Evolutionary conservation across 768 basidiomycete genomes (phyloP), one percentile per base, ranked within the genome.

Genomic region (Mycena polygramma): DNA sequence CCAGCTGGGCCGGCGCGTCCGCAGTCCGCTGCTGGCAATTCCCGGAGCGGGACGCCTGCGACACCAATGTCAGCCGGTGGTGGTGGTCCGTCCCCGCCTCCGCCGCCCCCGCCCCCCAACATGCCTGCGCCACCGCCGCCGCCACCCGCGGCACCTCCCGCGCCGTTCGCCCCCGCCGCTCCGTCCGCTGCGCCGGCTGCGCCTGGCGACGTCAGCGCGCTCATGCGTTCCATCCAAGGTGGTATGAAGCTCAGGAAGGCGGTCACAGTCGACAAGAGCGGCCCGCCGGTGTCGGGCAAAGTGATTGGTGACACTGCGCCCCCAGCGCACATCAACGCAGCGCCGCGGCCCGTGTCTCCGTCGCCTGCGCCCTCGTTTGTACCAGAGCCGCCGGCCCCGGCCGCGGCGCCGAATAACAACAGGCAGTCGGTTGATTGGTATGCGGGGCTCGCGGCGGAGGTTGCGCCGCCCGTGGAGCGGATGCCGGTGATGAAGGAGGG

Each of bases 381-480:
- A 11, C 68, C 70, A 10, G 59, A 52, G 37, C 57, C 73, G 45
- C 70, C 75, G 66, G 69, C 78, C 7, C 80, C 80, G 79, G 62
- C 68, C 4, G 88, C 92, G 75, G 84, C 91, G 69, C 30, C 30
- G 30, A 30, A 30, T 30, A 86, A 81, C 63, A 89, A 92, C 75
- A 84, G 91, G 68, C 92, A 96, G 79, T 92, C 91, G 9, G 92
- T 97, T 5, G 96, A 95, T 75, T 99, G 97, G 97, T 96, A 94
- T 77, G 88, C 91, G 59, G 92, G 92, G 39, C 85, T 97, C 15
- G 96, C 97, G 15, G 93, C 92, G 46, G 91, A 97, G 81, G 82
- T 77, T 36, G 67, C 71, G 49, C 75, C 73, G 24, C 76, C 76
- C 53, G 75, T 82, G 37, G 82, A 80, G 61, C 82, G 78, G 55